Percentiles rank a stretch among this genome's conserved stretches.
Conservation (phyloP, 2,329 filamentous ascomycete species). For the Didymella pomorum region DNA sequence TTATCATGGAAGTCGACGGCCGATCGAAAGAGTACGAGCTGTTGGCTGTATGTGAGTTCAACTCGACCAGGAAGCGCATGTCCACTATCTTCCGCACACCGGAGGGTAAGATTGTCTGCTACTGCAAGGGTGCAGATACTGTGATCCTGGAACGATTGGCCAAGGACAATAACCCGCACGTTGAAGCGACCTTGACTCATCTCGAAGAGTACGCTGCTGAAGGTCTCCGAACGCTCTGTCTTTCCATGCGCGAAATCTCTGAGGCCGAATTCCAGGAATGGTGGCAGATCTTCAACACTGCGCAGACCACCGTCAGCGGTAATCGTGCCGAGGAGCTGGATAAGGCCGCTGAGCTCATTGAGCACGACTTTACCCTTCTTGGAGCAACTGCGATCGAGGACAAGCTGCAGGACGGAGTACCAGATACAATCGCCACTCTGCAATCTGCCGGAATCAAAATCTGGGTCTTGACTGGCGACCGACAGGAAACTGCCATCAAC, state of each 20-base stretch:
- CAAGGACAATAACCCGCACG: conserved; percentile 78
- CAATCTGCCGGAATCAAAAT: conserved; percentile 98
- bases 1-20: conserved; percentile 81
- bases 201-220: conserved; percentile 99
- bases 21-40: conserved; percentile 82
- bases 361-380: conserved; percentile 88
- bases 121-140: conserved; percentile 96
- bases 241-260: conserved; percentile 91
- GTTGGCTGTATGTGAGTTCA: conserved; percentile 98
- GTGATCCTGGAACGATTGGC: conserved; percentile 93
- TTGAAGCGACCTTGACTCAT: conserved; percentile 89
- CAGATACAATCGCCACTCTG: conserved; percentile 95
- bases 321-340: conserved; percentile 94
- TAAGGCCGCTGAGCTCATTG: conserved; percentile 95
- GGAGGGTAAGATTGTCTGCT: conserved; percentile 91
- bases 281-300: conserved; percentile 85
- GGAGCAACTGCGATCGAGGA: conserved; percentile 98
- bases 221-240: conserved; percentile 89
- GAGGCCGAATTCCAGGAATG: conserved; percentile 90
- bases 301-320: conserved; percentile 87
- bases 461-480: conserved; percentile 96
- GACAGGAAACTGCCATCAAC: conserved; percentile 98
- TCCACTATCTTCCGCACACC: conserved; percentile 96
- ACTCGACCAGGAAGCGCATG: conserved; percentile 97
- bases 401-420: conserved; percentile 93